Conservation (phyloP, 345 rosid genomes). For the Murraya koenigii region DNA sequence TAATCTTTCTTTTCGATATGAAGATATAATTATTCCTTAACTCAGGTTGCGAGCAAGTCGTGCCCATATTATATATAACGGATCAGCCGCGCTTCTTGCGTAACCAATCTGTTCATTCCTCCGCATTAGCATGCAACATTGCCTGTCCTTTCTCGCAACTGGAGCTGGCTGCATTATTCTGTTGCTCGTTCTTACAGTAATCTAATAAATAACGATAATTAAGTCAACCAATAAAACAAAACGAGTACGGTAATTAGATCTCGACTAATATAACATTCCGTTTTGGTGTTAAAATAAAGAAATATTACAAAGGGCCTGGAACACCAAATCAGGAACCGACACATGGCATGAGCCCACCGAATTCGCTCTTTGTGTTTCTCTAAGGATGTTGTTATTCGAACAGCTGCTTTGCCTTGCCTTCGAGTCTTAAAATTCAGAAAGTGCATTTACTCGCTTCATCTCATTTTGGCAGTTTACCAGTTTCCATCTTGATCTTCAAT, state of each 20-base stretch:
- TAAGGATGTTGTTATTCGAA: too few relatives aligned
- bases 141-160: background rate
- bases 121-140: background rate
- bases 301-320: background rate
- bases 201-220: background rate
- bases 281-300: too few relatives aligned
- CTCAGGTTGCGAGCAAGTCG: background rate
- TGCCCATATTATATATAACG: background rate
- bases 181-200: too few relatives aligned
- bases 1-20: too few relatives aligned
- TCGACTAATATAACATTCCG: background rate
- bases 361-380: too few relatives aligned
- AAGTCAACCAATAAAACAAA: background rate
- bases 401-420: too few relatives aligned
- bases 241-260: background rate
- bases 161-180: background rate
- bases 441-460: constrained; percentile 12
- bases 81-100: constrained; percentile 3
- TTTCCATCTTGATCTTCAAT: background rate
- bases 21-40: too few relatives aligned
- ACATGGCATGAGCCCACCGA: background rate
- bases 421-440: background rate
- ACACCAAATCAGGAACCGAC: background rate
- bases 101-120: background rate
- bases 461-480: constrained; percentile 17